Evolutionary conservation across 2,329 filamentous ascomycete genomes (phyloP).

Genomic region (Penicillium nordicum): DNA sequence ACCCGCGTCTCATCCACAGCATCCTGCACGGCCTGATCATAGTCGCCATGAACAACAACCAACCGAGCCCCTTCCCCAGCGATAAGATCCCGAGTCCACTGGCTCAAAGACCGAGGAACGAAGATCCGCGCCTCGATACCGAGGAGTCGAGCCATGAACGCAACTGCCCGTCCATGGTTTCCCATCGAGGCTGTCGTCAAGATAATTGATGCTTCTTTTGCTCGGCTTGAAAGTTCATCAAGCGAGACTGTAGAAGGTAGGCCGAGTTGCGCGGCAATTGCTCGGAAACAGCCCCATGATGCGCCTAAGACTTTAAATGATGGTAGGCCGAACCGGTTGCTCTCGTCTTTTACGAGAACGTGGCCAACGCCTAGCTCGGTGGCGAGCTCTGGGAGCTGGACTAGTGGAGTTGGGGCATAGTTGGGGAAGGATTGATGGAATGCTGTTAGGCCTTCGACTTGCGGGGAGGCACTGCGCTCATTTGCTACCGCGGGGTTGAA

Average conservation of each 20-base stretch:
- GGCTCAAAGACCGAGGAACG: slow-evolving; percentile 59
- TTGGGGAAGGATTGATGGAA: slow-evolving; percentile 60
- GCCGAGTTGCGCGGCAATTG: slow-evolving; percentile 48
- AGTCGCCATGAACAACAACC: slow-evolving; percentile 54
- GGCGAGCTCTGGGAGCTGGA: slow-evolving; percentile 54
- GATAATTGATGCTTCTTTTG: slow-evolving; percentile 34
- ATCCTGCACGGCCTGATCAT: slow-evolving; percentile 59
- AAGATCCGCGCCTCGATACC: slow-evolving; percentile 56
- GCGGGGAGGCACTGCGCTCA: slow-evolving; percentile 12
- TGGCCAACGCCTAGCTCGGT: slow-evolving; percentile 54
- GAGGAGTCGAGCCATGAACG: slow-evolving; percentile 63
- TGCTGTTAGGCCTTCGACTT: slow-evolving; percentile 12
- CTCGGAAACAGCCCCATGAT: slow-evolving; percentile 66
- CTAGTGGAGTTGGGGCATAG: slow-evolving; percentile 56
- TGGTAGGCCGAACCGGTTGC: slow-evolving; percentile 63
- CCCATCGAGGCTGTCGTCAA: slow-evolving; percentile 69
- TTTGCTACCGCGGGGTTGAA: slow-evolving; percentile 22
- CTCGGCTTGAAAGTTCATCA: slow-evolving; percentile 40
- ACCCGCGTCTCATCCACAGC: slow-evolving; percentile 44
- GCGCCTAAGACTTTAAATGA: slow-evolving; percentile 80
- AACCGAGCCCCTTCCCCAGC: slow-evolving; percentile 61
- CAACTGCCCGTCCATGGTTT: slow-evolving; percentile 72
- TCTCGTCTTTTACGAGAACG: slow-evolving; percentile 70
- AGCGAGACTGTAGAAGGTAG: slow-evolving; percentile 46
- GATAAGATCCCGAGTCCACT: slow-evolving; percentile 54